Conservation (phyloP, 768 basidiomycete genomes). For the Tricholoma terreum region DNA sequence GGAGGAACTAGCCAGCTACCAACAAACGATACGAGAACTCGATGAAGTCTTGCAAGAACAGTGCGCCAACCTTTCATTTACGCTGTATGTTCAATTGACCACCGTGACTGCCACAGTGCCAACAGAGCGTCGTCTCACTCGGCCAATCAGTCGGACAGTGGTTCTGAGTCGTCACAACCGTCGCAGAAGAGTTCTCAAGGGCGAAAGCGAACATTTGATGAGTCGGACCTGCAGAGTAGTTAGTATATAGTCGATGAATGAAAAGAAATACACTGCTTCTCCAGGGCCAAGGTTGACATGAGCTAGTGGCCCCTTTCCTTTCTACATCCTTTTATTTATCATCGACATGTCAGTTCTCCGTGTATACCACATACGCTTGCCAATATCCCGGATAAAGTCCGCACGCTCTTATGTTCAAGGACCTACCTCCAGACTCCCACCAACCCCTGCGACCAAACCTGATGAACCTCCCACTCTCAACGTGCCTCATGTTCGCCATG, state of each 20-base stretch:
- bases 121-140: background rate
- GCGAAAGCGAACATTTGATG: background rate
- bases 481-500: constrained; percentile 27
- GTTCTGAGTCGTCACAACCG: background rate
- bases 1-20: background rate
- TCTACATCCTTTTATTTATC: too few relatives aligned
- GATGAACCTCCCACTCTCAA: constrained; percentile 7
- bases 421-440: constrained; percentile 3
- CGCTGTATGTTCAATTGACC: background rate
- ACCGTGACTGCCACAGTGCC: too few relatives aligned
- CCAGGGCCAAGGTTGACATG: too few relatives aligned
- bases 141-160: background rate
- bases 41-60: background rate
- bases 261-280: too few relatives aligned
- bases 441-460: constrained; percentile 9
- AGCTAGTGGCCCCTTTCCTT: too few relatives aligned
- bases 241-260: background rate
- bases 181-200: background rate
- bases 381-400: background rate
- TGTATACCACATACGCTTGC: constrained; percentile 1
- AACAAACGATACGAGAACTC: background rate
- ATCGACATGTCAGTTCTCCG: background rate
- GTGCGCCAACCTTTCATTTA: background rate
- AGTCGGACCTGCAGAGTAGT: background rate
- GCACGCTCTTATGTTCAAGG: constrained; percentile 17